Evolutionary conservation across 208 protist species (phyloP), one percentile per base, ranked within the genome.

Genomic region (Porcisia hertigi): DNA sequence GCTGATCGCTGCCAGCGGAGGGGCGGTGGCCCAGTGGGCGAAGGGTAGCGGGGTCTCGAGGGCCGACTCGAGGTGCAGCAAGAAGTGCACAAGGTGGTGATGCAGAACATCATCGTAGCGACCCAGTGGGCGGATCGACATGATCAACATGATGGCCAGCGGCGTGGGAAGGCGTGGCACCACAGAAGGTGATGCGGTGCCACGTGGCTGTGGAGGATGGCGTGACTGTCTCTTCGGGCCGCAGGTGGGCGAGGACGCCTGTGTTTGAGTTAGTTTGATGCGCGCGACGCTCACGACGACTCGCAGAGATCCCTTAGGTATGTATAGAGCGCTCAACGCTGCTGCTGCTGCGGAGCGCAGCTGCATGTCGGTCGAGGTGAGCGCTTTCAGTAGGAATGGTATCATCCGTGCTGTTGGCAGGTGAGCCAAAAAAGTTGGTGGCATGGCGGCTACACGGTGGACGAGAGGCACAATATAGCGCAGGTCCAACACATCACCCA

Each of bases 401-500:
- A 93, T 83, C 73, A 83, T 88, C 43, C 88, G 87, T 36, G 83
- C 86, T 60, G 91, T 84, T 39, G 81, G 62, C 49, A 85, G 82
- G 53, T 80, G 81, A 14, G 79, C 79, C 69, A 83, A 69, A 45
- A 75, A 72, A n/a, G 76, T 69, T 9, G 53, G 60, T 8, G 91
- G 88, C 43, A 95, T 60, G 3, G 94, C 69, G n/a, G 86, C 66
- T 11, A 94, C 91, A 45, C 83, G 88, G 23, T 97, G 90, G 25
- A 97, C 47, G 41, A 97, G 86, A 30, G 94, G 94, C 34, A 95
- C 73, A 12, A 97, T 45, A 79, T 95, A 97, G 43, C 94, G 94
- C 25, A 87, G 86, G 74, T 97, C 94, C 39, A 92, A 79, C 18
- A 89, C 70, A 49, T 80, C 73, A 43, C 45, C 25, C 39, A 76